Conservation (phyloP, 129 eudicot genomes). For the Calendula officinalis region DNA sequence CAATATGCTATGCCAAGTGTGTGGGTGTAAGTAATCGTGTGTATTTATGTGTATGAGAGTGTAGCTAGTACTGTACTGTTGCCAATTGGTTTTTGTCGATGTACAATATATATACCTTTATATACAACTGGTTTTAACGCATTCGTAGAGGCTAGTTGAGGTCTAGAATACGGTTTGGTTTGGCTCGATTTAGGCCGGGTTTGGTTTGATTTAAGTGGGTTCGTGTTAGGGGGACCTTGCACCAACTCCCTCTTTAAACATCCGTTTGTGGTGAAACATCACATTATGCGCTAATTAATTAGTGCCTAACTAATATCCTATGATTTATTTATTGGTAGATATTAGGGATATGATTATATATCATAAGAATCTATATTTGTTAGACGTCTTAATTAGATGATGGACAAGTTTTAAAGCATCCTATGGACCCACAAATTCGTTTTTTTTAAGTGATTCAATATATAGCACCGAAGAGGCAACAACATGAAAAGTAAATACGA, state of each 20-base stretch:
- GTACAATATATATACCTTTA: neutral
- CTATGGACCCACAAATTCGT: too few relatives aligned
- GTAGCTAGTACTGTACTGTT: neutral
- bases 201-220: constrained; percentile 20
- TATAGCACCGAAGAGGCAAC: too few relatives aligned
- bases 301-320: constrained; percentile 14
- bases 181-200: constrained; percentile 1
- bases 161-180: constrained; percentile 15
- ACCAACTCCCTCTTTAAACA: constrained; percentile 24
- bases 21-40: neutral
- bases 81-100: neutral
- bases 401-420: too few relatives aligned
- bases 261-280: constrained; percentile 15
- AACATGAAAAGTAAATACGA: too few relatives aligned
- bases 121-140: constrained; percentile 17
- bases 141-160: neutral
- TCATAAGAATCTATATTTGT: too few relatives aligned
- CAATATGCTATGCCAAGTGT: neutral
- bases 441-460: too few relatives aligned
- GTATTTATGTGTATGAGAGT: neutral
- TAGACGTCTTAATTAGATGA: too few relatives aligned
- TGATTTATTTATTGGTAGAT: neutral
- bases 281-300: neutral
- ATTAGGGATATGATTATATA: neutral
- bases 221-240: constrained; percentile 20